Conservation (phyloP, 176 grass and related monocot genomes). For the Poa pratensis region DNA sequence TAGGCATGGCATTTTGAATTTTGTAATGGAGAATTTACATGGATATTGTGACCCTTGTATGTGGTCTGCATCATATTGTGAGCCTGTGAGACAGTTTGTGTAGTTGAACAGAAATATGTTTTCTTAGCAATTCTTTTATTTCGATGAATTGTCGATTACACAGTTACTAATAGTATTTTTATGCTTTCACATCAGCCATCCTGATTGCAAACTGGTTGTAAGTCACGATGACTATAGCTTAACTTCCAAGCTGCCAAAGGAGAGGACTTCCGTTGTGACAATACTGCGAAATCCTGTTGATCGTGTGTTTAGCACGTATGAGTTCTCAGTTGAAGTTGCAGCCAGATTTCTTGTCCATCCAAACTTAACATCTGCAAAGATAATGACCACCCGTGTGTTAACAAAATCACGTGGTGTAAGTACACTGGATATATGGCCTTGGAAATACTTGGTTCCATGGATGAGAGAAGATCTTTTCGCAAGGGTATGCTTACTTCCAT, state of each 20-base stretch:
- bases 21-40: neutral
- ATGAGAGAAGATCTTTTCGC: constrained; percentile 93
- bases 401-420: constrained; percentile 66
- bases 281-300: constrained; percentile 92
- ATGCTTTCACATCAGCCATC: constrained; percentile 59
- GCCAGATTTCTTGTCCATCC: constrained; percentile 89
- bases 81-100: neutral
- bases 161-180: constrained; percentile 29
- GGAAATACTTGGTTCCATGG: constrained; percentile 99
- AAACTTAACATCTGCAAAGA: constrained; percentile 82
- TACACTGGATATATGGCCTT: constrained; percentile 98
- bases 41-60: neutral
- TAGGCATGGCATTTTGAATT: neutral
- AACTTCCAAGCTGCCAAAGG: constrained; percentile 79
- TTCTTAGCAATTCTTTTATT: neutral
- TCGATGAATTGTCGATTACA: constrained; percentile 10
- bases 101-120: neutral
- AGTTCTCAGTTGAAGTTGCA: constrained; percentile 95
- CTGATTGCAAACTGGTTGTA: constrained; percentile 91
- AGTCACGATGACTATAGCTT: constrained; percentile 99
- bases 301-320: constrained; percentile 94
- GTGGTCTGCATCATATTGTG: neutral
- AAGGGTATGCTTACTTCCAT: constrained; percentile 60
- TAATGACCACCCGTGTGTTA: constrained; percentile 65
- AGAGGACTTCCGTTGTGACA: constrained; percentile 90